Base-by-base conservation (phyloP, 2,329 filamentous ascomycete genomes). In the Stachybotrys chlorohalonatus region DNA sequence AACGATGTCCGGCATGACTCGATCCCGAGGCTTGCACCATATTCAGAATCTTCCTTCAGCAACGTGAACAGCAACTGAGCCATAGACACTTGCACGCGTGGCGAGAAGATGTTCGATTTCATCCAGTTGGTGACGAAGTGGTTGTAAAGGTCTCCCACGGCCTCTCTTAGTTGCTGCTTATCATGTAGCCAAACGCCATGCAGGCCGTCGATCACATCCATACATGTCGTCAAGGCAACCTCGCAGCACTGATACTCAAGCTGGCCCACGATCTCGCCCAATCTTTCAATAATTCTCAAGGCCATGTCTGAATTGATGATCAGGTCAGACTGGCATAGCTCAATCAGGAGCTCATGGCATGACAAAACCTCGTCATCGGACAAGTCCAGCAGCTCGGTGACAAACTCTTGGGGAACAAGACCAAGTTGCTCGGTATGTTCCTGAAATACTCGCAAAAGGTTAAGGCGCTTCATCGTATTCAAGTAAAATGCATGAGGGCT, bases 71-170 rank as follows among this genome's bases (percentile, higher is more conserved):
- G 75, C 13, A 99, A 74, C 24, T 75, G 72, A 3, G 85, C 81
- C 56, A 96, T 75, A 1, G 78, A 75, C 53, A 84, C 82, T 59
- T 92, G 85, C 1, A 87, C 81, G 55, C 75, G 78, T 2, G 84
- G 73, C 0, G 93, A 95, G 51, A 90, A 78, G 45, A 87, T 78
- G 49, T 85, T 84, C 49, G 81, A 85, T 6, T 81, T 78, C 31
- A 96, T 71, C 32, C 85, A 81, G 16, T 78, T 78, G 53, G 82
- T 81, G 50, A 91, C 79, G 59, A 94, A 86, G 74, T 90, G 90
- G 49, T 81, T 73, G 68, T 97, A 97, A 17, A 96, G 73, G 57
- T 95, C 86, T 17, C 84, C 80, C 4, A 86, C 89, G 47, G 81
- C 77, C 3, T 82, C 79, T n/a, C 78, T 79, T 3, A 96, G 73